phyloP scores from a whole-genome alignment of 2,329 filamentous ascomycete species.

The Xylariales sp. region DNA sequence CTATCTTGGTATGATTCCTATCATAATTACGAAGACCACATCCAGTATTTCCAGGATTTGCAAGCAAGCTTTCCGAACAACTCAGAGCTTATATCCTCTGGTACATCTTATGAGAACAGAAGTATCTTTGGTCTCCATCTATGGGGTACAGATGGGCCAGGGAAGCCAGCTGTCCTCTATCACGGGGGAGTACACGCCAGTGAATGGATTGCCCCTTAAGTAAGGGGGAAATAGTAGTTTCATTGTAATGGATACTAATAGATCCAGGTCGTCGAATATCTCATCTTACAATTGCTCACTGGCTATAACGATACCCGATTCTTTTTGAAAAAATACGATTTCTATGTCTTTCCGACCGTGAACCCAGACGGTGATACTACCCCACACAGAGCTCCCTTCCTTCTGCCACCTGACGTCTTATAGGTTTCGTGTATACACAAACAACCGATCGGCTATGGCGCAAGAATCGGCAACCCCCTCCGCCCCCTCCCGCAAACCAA shows the following conservation, averaged over 20 bases:
- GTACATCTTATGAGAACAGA: conserved; percentile 40
- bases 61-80: conserved; percentile 36
- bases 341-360: conserved; percentile 50
- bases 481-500: conserved; percentile 16
- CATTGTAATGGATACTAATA: background rate
- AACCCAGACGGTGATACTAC: conserved; percentile 42
- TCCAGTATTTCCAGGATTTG: conserved; percentile 43
- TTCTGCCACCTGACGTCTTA: background rate
- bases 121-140: conserved; percentile 57
- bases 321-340: conserved; percentile 53
- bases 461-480: conserved; percentile 40
- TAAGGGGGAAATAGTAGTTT: conserved; percentile 45
- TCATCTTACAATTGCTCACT: conserved; percentile 37
- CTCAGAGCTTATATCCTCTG: conserved; percentile 42
- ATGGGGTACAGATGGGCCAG: conserved; percentile 39
- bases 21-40: conserved; percentile 47
- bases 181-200: conserved; percentile 48
- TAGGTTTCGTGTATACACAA: conserved; percentile 48
- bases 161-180: conserved; percentile 45
- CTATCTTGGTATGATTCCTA: conserved; percentile 49
- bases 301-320: conserved; percentile 30
- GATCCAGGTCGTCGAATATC: conserved; percentile 38
- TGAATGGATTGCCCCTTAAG: conserved; percentile 50
- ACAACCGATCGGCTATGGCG: conserved; percentile 47
- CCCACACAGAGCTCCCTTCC: background rate